These are phyloP conservation scores for Mycena maculata DNA, from an alignment of 768 basidiomycete genomes.

Conservation along the genomic window DNA sequence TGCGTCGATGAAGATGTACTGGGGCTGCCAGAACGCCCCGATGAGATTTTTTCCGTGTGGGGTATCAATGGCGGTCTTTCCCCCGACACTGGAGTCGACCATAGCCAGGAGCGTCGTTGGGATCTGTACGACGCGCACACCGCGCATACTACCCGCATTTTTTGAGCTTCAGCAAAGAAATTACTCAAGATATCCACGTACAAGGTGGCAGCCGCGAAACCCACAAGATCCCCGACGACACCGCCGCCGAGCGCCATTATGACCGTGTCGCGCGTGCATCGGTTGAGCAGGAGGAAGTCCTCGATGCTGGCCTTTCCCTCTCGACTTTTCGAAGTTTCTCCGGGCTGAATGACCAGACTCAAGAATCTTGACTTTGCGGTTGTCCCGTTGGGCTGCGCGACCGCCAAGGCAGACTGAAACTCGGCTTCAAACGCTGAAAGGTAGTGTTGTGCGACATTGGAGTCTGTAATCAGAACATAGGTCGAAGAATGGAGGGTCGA, in stretches of 20 bases:
- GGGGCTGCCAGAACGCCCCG: constrained; percentile 98
- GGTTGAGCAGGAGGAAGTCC: constrained; percentile 88
- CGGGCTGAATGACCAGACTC: constrained; percentile 83
- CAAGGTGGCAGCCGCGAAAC: constrained; percentile 98
- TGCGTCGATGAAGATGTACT: constrained; percentile 97
- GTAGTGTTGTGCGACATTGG: constrained; percentile 86
- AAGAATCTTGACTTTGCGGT: constrained; percentile 72
- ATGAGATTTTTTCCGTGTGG: constrained; percentile 98
- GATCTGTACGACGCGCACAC: constrained; percentile 94
- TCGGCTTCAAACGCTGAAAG: constrained; percentile 74
- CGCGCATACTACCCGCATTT: constrained; percentile 92
- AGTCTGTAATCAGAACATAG: constrained; percentile 94
- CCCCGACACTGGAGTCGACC: constrained; percentile 98
- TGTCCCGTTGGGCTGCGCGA: constrained; percentile 34
- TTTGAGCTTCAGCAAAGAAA: too few species aligned
- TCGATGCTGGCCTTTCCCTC: constrained; percentile 94
- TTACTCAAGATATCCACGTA: too few species aligned
- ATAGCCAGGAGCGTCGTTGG: constrained; percentile 97
- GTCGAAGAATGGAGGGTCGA: constrained; percentile 79
- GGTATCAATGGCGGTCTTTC: constrained; percentile 99
- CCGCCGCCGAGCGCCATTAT: constrained; percentile 95
- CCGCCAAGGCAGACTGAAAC: constrained; percentile 63
- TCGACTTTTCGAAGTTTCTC: constrained; percentile 93
- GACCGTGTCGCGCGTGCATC: constrained; percentile 94
- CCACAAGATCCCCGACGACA: constrained; percentile 96